These are phyloP conservation scores for Bondarzewia mesenterica DNA, from an alignment of 1,284 basidiomycete genomes.

Conservation along the genomic window DNA sequence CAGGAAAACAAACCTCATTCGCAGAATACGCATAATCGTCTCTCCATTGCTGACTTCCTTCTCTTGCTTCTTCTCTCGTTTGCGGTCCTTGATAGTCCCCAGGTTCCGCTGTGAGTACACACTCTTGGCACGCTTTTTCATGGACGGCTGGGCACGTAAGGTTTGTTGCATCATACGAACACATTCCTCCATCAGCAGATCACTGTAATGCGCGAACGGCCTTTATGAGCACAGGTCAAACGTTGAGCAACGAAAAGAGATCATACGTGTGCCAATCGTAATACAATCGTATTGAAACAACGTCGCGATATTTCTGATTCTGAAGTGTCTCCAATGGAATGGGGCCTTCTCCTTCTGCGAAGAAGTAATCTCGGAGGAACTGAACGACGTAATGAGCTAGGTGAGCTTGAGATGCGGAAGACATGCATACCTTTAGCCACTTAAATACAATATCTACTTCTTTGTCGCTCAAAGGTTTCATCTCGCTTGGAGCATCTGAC, in stretches of 20 bases:
- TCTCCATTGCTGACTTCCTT: conserved; percentile 73
- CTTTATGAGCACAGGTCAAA: conserved; percentile 8
- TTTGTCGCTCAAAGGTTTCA: conserved; percentile 88
- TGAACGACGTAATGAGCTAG: conserved; percentile 21
- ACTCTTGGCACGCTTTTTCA: conserved; percentile 86
- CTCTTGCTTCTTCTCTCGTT: conserved; percentile 84
- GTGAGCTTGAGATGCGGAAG: too few species aligned
- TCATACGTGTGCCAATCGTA: conserved; percentile 89
- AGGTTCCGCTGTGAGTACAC: conserved; percentile 87
- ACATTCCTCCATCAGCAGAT: conserved; percentile 93
- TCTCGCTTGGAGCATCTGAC: conserved; percentile 81
- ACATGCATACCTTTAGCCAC: conserved; percentile 97
- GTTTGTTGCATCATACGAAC: conserved; percentile 87
- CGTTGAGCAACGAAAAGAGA: not conserved
- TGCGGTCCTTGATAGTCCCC: conserved; percentile 93
- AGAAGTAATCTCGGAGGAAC: conserved; percentile 94
- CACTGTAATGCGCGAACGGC: conserved; percentile 37
- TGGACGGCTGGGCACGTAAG: conserved; percentile 63
- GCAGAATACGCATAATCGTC: conserved; percentile 85
- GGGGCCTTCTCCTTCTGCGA: conserved; percentile 88
- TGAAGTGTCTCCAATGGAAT: conserved; percentile 86
- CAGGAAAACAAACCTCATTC: conserved; percentile 69
- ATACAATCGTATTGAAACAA: conserved; percentile 84
- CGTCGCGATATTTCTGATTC: conserved; percentile 92
- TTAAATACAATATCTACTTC: conserved; percentile 98